Evolutionary conservation across 257 asterid species (phyloP), one percentile per base, ranked within the genome.

Genomic region (Solanum ossicruentum): DNA sequence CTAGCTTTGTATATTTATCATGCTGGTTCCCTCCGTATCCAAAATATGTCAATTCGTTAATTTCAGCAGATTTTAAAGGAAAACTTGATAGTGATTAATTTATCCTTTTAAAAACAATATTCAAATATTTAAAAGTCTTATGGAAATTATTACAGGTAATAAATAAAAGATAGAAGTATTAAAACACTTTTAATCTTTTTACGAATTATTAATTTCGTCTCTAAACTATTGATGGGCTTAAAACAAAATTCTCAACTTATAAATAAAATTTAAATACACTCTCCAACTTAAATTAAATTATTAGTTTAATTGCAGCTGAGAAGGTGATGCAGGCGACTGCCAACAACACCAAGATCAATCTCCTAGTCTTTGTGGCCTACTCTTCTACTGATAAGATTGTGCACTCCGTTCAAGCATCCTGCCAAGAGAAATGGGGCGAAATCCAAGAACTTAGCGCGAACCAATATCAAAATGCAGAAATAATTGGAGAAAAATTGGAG

Each of bases 351-450:
- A 83, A 56, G 81, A 71, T 60, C 75, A 52, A 86, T 61, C 95
- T 96, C 56, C 45, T 91, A 0, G 87, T 93, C n/a, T 94, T 93
- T 45, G 85, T 93, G 83, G 98, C 97, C 10, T 96, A 94, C 52
- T 86, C 98, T 65, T 94, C 98, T 0, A 93, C 95, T 0, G 91
- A 94, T 79, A 98, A 96, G 91, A 92, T 96, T 4, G 80, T 85
- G 28, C 95, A 88, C 54, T 91, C 98, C 10, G 87, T 91, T 60
- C 88, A 91, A 45, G 86, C 70, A 69, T 90, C 93, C 43, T 93
- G 95, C 20, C 75, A 61, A 11, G 90, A 89, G 54, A 87, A 92
- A 79, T 56, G 81, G 85, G 47, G 55, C 18, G 84, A 85, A 83
- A 81, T 82, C 10, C 86, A 73, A 26, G 87, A 80, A 65, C 17